These are phyloP conservation scores for Crithidia expoeki DNA, from an alignment of 208 protist genomes.

Conservation along the genomic window DNA sequence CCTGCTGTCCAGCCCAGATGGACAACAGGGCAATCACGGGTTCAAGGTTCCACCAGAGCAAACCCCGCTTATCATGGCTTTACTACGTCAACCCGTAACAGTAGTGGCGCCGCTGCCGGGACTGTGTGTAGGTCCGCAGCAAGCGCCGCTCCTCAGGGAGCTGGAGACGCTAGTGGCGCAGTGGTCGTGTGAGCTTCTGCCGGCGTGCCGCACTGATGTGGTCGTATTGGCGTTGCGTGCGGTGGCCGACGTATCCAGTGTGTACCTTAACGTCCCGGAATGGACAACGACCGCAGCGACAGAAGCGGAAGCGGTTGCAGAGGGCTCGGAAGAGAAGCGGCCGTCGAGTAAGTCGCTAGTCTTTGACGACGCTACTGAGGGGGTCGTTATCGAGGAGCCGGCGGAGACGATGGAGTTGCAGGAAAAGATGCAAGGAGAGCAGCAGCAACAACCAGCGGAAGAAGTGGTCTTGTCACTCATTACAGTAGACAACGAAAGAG, in stretches of 20 bases:
- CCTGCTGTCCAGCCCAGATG: neutral
- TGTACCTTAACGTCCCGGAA: conserved; percentile 5
- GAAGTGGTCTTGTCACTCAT: neutral
- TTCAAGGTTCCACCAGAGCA: conserved; percentile 16
- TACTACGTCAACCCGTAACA: conserved; percentile 47
- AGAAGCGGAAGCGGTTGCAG: neutral
- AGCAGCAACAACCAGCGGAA: too few relatives aligned
- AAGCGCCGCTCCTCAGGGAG: conserved; percentile 39
- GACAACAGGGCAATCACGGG: too few relatives aligned
- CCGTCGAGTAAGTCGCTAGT: neutral
- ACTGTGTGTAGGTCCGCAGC: conserved; percentile 47
- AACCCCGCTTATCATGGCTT: conserved; percentile 19
- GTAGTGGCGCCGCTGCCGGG: conserved; percentile 51
- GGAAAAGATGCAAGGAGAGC: too few relatives aligned
- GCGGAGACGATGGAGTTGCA: too few relatives aligned
- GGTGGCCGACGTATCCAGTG: conserved; percentile 31
- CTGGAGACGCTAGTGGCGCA: conserved; percentile 36
- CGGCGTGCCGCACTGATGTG: conserved; percentile 29
- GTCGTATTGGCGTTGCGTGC: conserved; percentile 46
- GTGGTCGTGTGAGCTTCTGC: conserved; percentile 15
- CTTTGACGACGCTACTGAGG: neutral
- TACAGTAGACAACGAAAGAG: too few relatives aligned
- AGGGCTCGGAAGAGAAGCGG: too few relatives aligned
- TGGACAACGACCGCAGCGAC: neutral
- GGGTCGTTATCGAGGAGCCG: neutral